A percentile compares a stretch with the other conserved stretches of the same genome.
phyloP scores from a whole-genome alignment of 805 yeast genomes.

The Starmerella bombicola region DNA sequence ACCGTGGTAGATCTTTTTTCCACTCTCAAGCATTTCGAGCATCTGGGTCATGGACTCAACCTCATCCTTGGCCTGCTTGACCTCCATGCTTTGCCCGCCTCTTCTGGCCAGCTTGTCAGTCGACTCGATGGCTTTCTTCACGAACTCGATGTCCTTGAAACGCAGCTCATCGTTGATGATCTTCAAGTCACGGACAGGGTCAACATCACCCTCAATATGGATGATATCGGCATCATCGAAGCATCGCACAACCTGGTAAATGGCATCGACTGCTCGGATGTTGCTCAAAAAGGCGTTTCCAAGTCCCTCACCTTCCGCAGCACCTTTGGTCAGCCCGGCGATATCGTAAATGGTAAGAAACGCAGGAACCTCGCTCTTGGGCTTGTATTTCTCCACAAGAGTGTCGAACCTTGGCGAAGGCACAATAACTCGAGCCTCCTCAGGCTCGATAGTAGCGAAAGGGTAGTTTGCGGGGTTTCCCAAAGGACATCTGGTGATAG shows the following conservation, averaged over 20 bases:
- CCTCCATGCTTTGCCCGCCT: conserved; percentile 83
- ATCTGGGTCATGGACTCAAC: conserved; percentile 60
- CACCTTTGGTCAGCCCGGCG: conserved; percentile 97
- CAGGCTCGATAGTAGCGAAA: conserved; percentile 95
- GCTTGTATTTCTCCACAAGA: conserved; percentile 57
- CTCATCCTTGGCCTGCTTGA: conserved; percentile 79
- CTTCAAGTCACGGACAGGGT: conserved; percentile 88
- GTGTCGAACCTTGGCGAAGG: conserved; percentile 81
- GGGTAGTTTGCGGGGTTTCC: conserved; percentile 98
- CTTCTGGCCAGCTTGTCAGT: conserved; percentile 68
- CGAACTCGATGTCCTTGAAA: conserved; percentile 92
- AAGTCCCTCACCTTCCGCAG: conserved; percentile 91
- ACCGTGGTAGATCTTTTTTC: conserved; percentile 78
- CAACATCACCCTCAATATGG: conserved; percentile 92
- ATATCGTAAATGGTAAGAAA: conserved; percentile 87
- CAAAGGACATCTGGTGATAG: conserved; percentile 80
- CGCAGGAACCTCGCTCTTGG: conserved; percentile 83
- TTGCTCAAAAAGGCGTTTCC: conserved; percentile 96
- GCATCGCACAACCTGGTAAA: conserved; percentile 94
- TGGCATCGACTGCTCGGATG: conserved; percentile 94
- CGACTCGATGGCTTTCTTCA: conserved; percentile 67
- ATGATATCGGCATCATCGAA: conserved; percentile 96
- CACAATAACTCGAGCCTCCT: conserved; percentile 90
- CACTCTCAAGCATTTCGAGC: conserved; percentile 64
- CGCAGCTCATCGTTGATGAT: conserved; percentile 85